Evolutionary conservation across 2,329 filamentous ascomycete genomes (phyloP).

Genomic region (Sordariomycetes sp.): DNA sequence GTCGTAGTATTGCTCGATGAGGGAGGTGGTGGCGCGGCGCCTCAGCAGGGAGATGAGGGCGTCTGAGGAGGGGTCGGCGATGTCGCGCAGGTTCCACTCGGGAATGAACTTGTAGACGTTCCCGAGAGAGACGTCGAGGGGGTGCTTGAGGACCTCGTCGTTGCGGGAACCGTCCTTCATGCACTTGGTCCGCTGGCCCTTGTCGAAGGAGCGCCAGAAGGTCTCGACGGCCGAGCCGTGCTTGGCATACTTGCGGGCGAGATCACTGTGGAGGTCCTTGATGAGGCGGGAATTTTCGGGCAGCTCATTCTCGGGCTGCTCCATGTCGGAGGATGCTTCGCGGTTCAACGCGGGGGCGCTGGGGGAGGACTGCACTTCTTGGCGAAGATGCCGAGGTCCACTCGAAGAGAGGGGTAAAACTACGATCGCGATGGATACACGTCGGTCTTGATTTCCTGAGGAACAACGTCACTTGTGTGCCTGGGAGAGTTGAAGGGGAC

Average conservation of each 20-base stretch:
- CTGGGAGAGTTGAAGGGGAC: too few relatives aligned
- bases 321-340: not conserved
- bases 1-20: constrained; percentile 21
- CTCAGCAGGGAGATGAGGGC: constrained; percentile 25
- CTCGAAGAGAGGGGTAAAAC: too few relatives aligned
- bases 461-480: too few relatives aligned
- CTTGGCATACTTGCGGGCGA: constrained; percentile 23
- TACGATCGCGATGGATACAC: too few relatives aligned
- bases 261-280: constrained; percentile 23
- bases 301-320: not conserved
- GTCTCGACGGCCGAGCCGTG: constrained; percentile 22
- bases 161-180: constrained; percentile 21
- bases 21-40: constrained; percentile 21
- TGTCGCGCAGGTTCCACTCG: constrained; percentile 31
- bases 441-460: too few relatives aligned
- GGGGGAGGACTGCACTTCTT: too few relatives aligned
- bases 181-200: constrained; percentile 19
- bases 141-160: constrained; percentile 21
- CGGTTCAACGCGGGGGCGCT: too few relatives aligned
- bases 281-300: constrained; percentile 1
- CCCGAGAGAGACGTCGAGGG: constrained; percentile 22
- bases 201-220: constrained; percentile 27
- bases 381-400: too few relatives aligned
- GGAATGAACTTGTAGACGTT: constrained; percentile 26
- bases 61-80: constrained; percentile 22